Conservation (phyloP, 306 rosid genomes). For the Cucurbita ficifolia region DNA sequence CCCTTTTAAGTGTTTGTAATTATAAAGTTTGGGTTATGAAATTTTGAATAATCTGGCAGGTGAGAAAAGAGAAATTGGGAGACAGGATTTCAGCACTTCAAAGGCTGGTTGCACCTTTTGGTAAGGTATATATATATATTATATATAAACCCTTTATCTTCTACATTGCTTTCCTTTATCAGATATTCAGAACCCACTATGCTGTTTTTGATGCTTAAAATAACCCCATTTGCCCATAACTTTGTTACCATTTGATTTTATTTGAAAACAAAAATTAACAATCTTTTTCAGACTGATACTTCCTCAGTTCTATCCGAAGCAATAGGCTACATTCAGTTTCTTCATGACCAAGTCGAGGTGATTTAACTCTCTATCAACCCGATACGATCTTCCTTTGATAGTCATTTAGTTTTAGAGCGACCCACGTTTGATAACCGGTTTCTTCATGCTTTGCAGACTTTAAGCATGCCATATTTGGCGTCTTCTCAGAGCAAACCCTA, state of each 20-base stretch:
- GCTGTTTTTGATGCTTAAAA: neutral
- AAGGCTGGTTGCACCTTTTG: constrained; percentile 57
- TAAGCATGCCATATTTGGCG: constrained; percentile 44
- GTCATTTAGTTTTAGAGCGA: too few relatives aligned
- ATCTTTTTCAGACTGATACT: constrained; percentile 40
- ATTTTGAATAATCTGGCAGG: constrained; percentile 11
- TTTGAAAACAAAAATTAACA: neutral
- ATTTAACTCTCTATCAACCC: neutral
- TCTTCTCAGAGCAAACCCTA: constrained; percentile 22
- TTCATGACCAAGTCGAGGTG: constrained; percentile 53
- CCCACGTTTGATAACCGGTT: too few relatives aligned
- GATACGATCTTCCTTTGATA: too few relatives aligned
- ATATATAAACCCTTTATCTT: neutral
- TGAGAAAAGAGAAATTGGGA: constrained; percentile 47
- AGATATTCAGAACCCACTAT: constrained; percentile 18
- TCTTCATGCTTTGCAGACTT: constrained; percentile 18
- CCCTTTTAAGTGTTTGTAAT: neutral
- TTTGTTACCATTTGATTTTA: neutral
- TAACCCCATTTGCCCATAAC: constrained; percentile 9
- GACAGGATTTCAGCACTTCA: constrained; percentile 58
- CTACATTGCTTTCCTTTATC: neutral
- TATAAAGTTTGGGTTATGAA: neutral
- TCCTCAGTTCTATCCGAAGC: constrained; percentile 49
- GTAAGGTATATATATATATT: constrained; percentile 37
- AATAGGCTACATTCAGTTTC: constrained; percentile 56